phyloP scores from a whole-genome alignment of 371 early-diverging fungal genomes.

The Mortierella sp. region DNA sequence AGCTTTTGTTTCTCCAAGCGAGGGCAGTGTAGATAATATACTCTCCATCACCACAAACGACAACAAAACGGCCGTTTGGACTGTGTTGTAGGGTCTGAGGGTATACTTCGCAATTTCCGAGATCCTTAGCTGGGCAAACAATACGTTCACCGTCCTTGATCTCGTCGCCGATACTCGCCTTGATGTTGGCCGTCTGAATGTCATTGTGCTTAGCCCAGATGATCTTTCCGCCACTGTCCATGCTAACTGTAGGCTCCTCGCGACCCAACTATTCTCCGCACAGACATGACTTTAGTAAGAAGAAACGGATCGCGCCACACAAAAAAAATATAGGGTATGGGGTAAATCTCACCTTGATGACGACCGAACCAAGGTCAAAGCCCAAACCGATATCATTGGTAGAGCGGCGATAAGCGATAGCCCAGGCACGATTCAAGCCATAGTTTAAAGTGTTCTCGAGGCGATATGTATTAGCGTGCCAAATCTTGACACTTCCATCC shows the following conservation, averaged over 20 bases:
- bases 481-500: slow-evolving; percentile 96
- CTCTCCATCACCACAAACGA: slow-evolving; percentile 98
- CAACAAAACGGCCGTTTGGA: slow-evolving; percentile 97
- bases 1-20: slow-evolving; percentile 99
- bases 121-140: slow-evolving; percentile 88
- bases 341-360: slow-evolving; percentile 74
- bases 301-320: no score
- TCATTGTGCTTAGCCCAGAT: slow-evolving; percentile 98
- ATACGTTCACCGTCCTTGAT: slow-evolving; percentile 95
- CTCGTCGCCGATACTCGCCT: slow-evolving; percentile 77
- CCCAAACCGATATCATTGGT: slow-evolving; percentile 94
- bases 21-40: slow-evolving; percentile 99
- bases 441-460: slow-evolving; percentile 96
- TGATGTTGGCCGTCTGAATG: slow-evolving; percentile 95
- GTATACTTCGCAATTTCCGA: slow-evolving; percentile 97
- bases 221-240: slow-evolving; percentile 97
- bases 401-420: slow-evolving; percentile 87
- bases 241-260: slow-evolving; percentile 96
- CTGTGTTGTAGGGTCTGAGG: slow-evolving; percentile 97
- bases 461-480: slow-evolving; percentile 98
- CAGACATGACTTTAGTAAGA: not conserved
- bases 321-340: not conserved
- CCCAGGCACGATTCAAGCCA: slow-evolving; percentile 97
- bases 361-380: slow-evolving; percentile 95
- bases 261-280: slow-evolving; percentile 73